Base-by-base conservation (phyloP, 192 early-diverging fungal species). In the Chytriomyces hyalinus region DNA sequence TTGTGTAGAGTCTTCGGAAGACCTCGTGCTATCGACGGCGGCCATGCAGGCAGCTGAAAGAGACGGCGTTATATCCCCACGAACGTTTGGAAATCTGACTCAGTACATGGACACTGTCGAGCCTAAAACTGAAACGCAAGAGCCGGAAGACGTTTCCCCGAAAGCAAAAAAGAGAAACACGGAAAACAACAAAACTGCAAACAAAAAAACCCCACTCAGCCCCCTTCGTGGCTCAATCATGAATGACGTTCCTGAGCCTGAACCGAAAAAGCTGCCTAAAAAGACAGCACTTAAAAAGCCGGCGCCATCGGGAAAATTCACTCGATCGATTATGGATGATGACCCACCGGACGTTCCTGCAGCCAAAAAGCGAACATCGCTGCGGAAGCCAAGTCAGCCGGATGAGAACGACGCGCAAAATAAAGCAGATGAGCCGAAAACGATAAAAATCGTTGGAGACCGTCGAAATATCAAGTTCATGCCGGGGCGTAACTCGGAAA, bases 21-120 rank as follows among this genome's bases (percentile, higher is more conserved):
- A 57, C 26, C 60, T 62, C 7, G 36, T 65, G 4, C 64, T 75
- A 8, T 26, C 63, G 6, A 65, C 63, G 28, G 64, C 73, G 8
- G 73, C 73, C 4, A 17, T 75, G 6, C 28, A 65, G 24, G 61
- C 73, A 3, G 73, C 73, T 44, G 24, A 75, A 75, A 2, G 47
- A 20, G n/a, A 75, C 10, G 73, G 73, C 43, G 36, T 75, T 22
- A 49, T 75, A 49, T 75, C 73, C 28, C 73, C 73, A 26, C 49
- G 60, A 53, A 62, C 73, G 9, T 61, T 66, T 6, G 26, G 53
- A 9, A 65, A 75, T 57, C 47, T 75, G 15, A 53, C 26, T 51
- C 28, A 49, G 48, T 75, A 66, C 46, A 75, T 75, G 63, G 68
- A 53, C 8, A 70, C 68, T n/a, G 49, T 70, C n/a, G 68, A 70